Conservation (phyloP, 108 stramenopile genomes). For the Cylindrotheca fusiformis region DNA sequence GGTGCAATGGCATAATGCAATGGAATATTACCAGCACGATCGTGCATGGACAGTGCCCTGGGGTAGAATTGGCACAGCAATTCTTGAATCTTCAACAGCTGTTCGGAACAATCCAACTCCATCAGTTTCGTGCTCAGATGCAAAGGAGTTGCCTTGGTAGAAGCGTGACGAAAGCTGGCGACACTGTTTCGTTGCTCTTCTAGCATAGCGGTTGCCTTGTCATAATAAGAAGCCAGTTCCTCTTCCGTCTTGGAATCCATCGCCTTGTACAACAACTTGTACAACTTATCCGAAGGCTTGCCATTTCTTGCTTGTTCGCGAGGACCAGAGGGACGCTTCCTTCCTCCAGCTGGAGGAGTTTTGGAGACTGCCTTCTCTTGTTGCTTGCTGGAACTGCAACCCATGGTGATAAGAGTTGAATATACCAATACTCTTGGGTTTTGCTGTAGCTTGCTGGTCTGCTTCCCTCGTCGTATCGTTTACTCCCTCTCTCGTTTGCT, state of each 20-base stretch:
- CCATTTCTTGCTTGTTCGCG: too few species aligned
- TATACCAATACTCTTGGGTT: too few species aligned
- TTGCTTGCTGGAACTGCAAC: background rate
- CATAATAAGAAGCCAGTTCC: background rate
- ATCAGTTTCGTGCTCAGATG: conserved; percentile 4
- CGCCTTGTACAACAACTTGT: background rate
- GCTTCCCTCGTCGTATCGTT: too few species aligned
- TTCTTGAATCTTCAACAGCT: conserved; percentile 30
- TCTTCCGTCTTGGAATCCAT: background rate
- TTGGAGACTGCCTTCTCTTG: background rate
- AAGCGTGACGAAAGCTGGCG: background rate
- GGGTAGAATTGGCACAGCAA: conserved; percentile 31
- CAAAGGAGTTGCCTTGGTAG: conserved; percentile 2
- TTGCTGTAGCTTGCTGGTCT: too few species aligned
- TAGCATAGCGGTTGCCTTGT: background rate
- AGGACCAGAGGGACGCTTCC: too few species aligned
- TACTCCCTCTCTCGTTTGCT: too few species aligned
- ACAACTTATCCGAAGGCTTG: background rate
- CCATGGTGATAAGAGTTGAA: background rate
- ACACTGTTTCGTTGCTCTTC: background rate
- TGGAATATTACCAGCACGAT: conserved; percentile 54
- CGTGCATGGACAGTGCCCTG: conserved; percentile 21
- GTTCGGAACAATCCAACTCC: conserved; percentile 4
- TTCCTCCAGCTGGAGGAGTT: too few species aligned
- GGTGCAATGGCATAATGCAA: conserved; percentile 50